Percentiles rank a stretch among this genome's conserved stretches.
Evolutionary conservation across 2,329 filamentous ascomycete species (phyloP).

Genomic region (Mollisia scopiformis): DNA sequence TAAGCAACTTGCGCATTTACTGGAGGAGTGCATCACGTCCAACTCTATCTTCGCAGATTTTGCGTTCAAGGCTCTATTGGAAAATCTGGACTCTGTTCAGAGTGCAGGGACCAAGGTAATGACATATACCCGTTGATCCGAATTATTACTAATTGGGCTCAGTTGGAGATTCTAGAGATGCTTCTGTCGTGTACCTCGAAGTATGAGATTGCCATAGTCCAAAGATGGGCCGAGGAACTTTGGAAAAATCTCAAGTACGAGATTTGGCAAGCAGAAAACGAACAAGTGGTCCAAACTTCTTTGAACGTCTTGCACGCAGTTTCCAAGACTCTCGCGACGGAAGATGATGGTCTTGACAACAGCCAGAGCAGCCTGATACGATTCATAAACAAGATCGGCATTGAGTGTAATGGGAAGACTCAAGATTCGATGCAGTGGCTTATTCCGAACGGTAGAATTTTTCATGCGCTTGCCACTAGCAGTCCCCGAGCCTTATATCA

Average conservation of each 20-base stretch:
- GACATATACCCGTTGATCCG: background rate
- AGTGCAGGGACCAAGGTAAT: slow-evolving; percentile 35
- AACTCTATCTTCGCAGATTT: slow-evolving; percentile 29
- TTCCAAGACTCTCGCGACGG: background rate
- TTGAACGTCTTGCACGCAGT: slow-evolving; percentile 23
- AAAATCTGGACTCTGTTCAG: slow-evolving; percentile 31
- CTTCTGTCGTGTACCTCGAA: slow-evolving; percentile 21
- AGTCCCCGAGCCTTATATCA: slow-evolving; percentile 31
- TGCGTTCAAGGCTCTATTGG: slow-evolving; percentile 28
- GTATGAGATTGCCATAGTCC: slow-evolving; percentile 24
- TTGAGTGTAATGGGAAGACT: background rate
- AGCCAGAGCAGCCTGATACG: background rate
- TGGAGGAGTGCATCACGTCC: slow-evolving; percentile 32
- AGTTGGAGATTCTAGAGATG: slow-evolving; percentile 34
- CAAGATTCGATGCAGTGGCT: background rate
- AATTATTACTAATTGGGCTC: slow-evolving; percentile 18
- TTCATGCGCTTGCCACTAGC: background rate
- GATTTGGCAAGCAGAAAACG: slow-evolving; percentile 36
- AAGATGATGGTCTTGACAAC: background rate
- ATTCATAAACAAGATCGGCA: background rate
- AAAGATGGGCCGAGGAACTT: slow-evolving; percentile 27
- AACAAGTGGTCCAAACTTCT: slow-evolving; percentile 32
- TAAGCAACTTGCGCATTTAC: slow-evolving; percentile 26
- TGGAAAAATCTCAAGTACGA: slow-evolving; percentile 39
- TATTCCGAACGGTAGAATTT: background rate